Percentiles rank a stretch among this genome's conserved stretches.
phyloP scores from a whole-genome alignment of 164 flowering plant genomes.

The Tetrastigma voinierianum region DNA sequence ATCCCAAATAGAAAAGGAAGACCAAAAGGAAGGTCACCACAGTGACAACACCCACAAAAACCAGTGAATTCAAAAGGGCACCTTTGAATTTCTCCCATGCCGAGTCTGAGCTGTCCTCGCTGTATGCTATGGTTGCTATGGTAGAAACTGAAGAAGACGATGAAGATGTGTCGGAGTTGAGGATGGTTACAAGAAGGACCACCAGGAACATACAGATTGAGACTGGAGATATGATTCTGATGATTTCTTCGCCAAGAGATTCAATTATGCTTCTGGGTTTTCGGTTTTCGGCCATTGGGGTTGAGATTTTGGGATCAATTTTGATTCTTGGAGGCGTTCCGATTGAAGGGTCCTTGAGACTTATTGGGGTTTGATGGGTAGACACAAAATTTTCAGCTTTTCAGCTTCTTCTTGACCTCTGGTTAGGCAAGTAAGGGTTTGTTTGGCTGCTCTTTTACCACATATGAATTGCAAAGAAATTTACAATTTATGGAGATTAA shows the following conservation, averaged over 20 bases:
- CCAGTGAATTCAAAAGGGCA: slow-evolving; percentile 85
- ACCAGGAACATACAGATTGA: slow-evolving; percentile 89
- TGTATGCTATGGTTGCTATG: slow-evolving; percentile 72
- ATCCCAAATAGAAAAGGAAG: slow-evolving; percentile 81
- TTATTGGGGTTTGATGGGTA: too few relatives aligned
- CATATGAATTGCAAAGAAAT: too few relatives aligned
- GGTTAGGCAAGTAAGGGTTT: too few relatives aligned
- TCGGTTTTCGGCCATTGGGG: slow-evolving; percentile 43
- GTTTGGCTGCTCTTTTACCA: too few relatives aligned
- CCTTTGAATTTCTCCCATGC: slow-evolving; percentile 83
- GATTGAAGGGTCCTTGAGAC: background rate
- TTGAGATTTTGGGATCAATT: slow-evolving; percentile 5
- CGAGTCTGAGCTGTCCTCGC: slow-evolving; percentile 66
- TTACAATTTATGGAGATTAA: too few relatives aligned
- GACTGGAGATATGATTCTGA: slow-evolving; percentile 83
- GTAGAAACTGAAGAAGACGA: slow-evolving; percentile 35
- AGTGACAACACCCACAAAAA: slow-evolving; percentile 75
- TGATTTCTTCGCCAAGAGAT: slow-evolving; percentile 79
- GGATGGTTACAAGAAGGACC: slow-evolving; percentile 67
- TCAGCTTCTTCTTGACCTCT: too few relatives aligned
- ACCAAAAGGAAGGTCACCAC: slow-evolving; percentile 77
- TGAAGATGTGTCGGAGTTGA: slow-evolving; percentile 40
- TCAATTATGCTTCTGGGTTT: slow-evolving; percentile 57
- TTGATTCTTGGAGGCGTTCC: slow-evolving; percentile 2
- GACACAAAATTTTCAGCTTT: too few relatives aligned